Conservation (phyloP, 1,284 basidiomycete genomes). For the Fomes fomentarius region DNA sequence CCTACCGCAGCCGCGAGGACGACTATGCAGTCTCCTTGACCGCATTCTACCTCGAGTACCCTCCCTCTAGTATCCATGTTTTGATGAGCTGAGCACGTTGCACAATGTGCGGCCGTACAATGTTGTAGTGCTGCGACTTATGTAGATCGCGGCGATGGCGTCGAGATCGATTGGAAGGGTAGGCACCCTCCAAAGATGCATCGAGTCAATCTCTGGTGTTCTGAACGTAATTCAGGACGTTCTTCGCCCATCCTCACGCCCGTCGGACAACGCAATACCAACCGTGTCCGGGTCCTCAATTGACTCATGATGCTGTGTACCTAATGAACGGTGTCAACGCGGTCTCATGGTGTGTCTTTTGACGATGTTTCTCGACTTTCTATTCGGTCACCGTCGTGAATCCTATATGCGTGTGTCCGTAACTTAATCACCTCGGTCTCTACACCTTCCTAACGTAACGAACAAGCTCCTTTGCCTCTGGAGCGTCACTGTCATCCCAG, state of each 20-base stretch:
- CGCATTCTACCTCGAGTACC: conserved; percentile 47
- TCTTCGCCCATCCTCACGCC: too few species aligned
- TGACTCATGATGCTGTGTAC: too few species aligned
- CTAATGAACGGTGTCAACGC: too few species aligned
- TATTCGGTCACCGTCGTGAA: too few species aligned
- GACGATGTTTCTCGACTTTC: too few species aligned
- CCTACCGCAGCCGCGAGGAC: conserved; percentile 43
- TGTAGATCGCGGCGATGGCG: conserved; percentile 23
- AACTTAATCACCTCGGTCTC: too few species aligned
- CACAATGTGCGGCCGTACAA: conserved; percentile 33
- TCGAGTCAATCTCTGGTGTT: neutral
- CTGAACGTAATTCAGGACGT: neutral
- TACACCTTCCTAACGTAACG: conserved; percentile 18
- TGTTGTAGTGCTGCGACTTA: conserved; percentile 9
- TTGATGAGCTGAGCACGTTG: conserved; percentile 41
- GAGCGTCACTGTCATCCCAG: conserved; percentile 30
- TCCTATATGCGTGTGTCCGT: too few species aligned
- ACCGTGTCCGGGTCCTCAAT: too few species aligned
- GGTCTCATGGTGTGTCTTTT: too few species aligned
- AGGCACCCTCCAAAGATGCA: neutral
- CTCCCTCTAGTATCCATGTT: conserved; percentile 35
- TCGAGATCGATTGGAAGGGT: conserved; percentile 6
- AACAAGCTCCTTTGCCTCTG: conserved; percentile 17
- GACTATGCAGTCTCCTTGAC: conserved; percentile 46
- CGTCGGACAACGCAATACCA: too few species aligned